Evolutionary conservation across 345 rosid genomes (phyloP).

Genomic region (Murraya paniculata): DNA sequence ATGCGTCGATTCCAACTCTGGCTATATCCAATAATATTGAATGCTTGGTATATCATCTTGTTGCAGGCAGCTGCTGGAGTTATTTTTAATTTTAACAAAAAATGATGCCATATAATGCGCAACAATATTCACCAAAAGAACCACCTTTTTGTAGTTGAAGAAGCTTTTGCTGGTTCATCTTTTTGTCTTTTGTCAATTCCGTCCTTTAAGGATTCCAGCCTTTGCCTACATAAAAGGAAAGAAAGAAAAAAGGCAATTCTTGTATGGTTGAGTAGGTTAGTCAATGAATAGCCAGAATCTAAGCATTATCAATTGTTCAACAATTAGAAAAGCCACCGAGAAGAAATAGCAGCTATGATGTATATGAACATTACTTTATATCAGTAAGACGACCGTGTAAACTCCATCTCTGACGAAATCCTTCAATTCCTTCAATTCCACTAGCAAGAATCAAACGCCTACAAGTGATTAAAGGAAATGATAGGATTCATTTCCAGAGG

Average conservation of each 20-base stretch:
- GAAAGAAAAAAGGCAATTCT: not conserved
- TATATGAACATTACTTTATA: constrained; percentile 50
- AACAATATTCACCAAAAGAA: constrained; percentile 56
- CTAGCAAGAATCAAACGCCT: constrained; percentile 92
- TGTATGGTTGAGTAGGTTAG: not conserved
- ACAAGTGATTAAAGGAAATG: not conserved
- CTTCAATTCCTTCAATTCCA: constrained; percentile 83
- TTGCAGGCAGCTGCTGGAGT: not conserved
- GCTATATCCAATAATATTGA: not conserved
- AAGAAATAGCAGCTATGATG: not conserved
- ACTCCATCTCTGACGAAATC: constrained; percentile 96
- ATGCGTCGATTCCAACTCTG: too few species aligned
- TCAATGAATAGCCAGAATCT: not conserved
- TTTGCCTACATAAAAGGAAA: constrained; percentile 45
- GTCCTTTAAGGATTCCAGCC: constrained; percentile 62
- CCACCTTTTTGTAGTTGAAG: constrained; percentile 49
- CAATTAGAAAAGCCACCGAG: not conserved
- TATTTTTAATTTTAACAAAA: not conserved
- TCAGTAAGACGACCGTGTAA: constrained; percentile 88
- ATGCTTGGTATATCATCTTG: not conserved
- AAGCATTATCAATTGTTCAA: not conserved
- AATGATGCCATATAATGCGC: not conserved
- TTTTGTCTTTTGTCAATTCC: constrained; percentile 62
- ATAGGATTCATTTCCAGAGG: constrained; percentile 1
- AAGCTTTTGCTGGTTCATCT: constrained; percentile 34